These are phyloP conservation scores for Trichosanthes cucumerina DNA, from an alignment of 306 rosid species.

Conservation along the genomic window DNA sequence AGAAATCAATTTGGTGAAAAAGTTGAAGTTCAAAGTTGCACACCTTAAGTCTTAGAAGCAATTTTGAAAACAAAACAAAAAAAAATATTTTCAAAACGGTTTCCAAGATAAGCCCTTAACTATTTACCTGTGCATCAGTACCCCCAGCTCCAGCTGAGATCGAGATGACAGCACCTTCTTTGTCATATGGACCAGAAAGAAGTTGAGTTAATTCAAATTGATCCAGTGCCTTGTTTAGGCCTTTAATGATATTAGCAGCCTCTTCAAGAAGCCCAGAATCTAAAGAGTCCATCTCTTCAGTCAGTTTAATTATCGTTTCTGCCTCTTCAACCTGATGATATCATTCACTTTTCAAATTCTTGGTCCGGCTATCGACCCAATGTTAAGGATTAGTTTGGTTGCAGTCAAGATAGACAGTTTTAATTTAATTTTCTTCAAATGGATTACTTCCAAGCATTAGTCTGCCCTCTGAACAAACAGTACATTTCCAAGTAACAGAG, in stretches of 20 bases:
- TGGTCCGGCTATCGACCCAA: not conserved
- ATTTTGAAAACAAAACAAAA: not conserved
- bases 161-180: conserved; percentile 77
- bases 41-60: not conserved
- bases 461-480: not conserved
- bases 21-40: not conserved
- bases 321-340: conserved; percentile 75
- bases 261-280: conserved; percentile 77
- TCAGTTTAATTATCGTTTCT: conserved; percentile 72
- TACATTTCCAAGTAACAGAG: not conserved
- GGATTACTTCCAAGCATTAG: not conserved
- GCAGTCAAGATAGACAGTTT: not conserved
- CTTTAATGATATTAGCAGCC: conserved; percentile 69
- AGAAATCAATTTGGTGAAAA: not conserved
- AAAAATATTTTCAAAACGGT: not conserved
- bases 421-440: not conserved
- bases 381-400: not conserved
- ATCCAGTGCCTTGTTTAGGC: conserved; percentile 69
- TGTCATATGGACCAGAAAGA: conserved; percentile 92
- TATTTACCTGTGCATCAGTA: conserved; percentile 95
- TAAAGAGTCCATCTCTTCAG: conserved; percentile 80
- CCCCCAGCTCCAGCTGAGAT: conserved; percentile 98
- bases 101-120: not conserved
- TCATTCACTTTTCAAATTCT: not conserved
- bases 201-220: conserved; percentile 84